Evolutionary conservation across 768 basidiomycete genomes (phyloP).

Genomic region (Fomitopsis pulvina): DNA sequence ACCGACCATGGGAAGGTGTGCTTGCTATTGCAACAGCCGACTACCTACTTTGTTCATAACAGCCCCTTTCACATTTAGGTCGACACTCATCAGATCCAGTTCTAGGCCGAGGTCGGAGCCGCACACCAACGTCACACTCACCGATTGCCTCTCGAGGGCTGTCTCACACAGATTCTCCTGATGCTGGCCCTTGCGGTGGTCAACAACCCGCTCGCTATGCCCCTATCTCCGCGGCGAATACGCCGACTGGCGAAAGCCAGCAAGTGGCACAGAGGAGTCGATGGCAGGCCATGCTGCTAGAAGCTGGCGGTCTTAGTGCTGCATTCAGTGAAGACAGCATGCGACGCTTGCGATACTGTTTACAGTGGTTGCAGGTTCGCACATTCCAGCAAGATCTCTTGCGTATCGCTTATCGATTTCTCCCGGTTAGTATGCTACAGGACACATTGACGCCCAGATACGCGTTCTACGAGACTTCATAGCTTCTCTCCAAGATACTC

Average conservation of each 20-base stretch:
- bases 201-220: not conserved
- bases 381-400: not conserved
- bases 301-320: slow-evolving; percentile 83
- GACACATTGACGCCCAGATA: slow-evolving; percentile 84
- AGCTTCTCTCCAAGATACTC: slow-evolving; percentile 50
- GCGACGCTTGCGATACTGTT: slow-evolving; percentile 76
- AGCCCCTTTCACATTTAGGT: not conserved
- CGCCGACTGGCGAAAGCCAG: slow-evolving; percentile 21
- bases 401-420: not conserved
- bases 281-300: slow-evolving; percentile 79
- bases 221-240: not conserved
- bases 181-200: not conserved
- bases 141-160: not conserved
- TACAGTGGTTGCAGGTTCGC: slow-evolving; percentile 78
- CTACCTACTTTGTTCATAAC: not conserved
- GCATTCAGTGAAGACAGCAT: slow-evolving; percentile 90
- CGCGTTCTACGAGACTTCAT: slow-evolving; percentile 80
- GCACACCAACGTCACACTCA: slow-evolving; percentile 13
- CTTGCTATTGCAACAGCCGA: not conserved
- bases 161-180: not conserved
- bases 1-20: slow-evolving; percentile 5
- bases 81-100: not conserved
- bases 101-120: slow-evolving; percentile 1
- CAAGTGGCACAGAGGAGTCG: slow-evolving; percentile 69
- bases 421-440: slow-evolving; percentile 67